phyloP scores from a whole-genome alignment of 2,329 filamentous ascomycete species.

The Sporothrix dimorphospora region DNA sequence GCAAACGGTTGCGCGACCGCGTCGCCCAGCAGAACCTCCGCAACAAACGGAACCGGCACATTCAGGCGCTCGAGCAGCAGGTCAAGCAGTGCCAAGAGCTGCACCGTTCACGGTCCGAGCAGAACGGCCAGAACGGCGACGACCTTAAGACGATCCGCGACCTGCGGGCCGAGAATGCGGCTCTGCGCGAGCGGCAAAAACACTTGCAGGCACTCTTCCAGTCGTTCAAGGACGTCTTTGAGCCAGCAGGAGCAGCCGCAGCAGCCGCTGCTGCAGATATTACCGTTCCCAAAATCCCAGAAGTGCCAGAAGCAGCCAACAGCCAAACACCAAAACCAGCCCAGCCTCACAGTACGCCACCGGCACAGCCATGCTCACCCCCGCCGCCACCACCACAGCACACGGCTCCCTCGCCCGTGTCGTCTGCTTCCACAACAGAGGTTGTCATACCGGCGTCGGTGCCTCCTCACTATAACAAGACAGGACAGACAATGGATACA shows the following conservation, averaged over 20 bases:
- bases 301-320: neutral
- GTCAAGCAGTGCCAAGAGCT: conserved; percentile 23
- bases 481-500: neutral
- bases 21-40: conserved; percentile 29
- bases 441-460: neutral
- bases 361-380: neutral
- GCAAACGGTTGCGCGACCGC: conserved; percentile 27
- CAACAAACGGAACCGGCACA: conserved; percentile 25
- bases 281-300: neutral
- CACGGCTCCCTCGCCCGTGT: neutral
- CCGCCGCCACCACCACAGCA: neutral
- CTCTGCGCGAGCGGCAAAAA: conserved; percentile 13
- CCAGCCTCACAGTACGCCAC: neutral
- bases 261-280: neutral
- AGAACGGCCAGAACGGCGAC: neutral
- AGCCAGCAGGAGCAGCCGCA: neutral
- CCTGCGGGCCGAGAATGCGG: conserved; percentile 14
- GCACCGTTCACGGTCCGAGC: neutral
- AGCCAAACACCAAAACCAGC: neutral
- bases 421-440: neutral
- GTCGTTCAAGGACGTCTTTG: conserved; percentile 12
- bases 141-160: neutral
- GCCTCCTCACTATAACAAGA: neutral
- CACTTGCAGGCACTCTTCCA: neutral
- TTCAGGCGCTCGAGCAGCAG: conserved; percentile 22